Conservation (phyloP, 257 asterid genomes). For the Nicotiana sylvestris region DNA sequence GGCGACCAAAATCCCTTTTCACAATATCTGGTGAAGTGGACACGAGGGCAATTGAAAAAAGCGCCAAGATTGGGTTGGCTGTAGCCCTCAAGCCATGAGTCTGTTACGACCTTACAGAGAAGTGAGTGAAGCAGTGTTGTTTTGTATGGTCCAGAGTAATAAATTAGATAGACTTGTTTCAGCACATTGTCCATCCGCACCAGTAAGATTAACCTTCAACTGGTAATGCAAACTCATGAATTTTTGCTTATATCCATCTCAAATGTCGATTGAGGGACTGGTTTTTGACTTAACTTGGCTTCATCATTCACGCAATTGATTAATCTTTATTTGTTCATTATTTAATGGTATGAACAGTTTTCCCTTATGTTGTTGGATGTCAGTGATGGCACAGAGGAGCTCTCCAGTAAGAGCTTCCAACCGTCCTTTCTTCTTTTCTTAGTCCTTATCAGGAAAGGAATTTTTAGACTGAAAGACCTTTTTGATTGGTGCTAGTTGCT, state of each 20-base stretch:
- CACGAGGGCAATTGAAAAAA: constrained; percentile 87
- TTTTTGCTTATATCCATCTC: background rate
- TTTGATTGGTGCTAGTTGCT: background rate
- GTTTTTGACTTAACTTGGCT: background rate
- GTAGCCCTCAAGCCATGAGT: constrained; percentile 85
- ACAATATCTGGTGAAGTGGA: constrained; percentile 97
- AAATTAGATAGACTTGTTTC: constrained; percentile 23
- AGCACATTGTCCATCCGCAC: background rate
- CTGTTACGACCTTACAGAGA: background rate
- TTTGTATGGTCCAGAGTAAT: constrained; percentile 27
- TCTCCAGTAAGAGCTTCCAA: background rate
- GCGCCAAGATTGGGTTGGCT: constrained; percentile 86
- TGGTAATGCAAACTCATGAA: constrained; percentile 2
- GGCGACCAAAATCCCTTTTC: constrained; percentile 85
- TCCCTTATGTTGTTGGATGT: background rate
- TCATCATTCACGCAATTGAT: background rate
- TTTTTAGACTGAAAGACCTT: background rate
- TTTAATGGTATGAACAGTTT: background rate
- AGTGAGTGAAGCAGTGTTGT: background rate
- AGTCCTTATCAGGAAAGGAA: background rate
- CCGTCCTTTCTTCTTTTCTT: background rate
- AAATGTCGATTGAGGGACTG: background rate
- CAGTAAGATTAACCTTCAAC: background rate
- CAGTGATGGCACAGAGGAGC: background rate
- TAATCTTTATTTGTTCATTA: background rate